A percentile compares a stretch with the other conserved stretches of the same genome.
These are phyloP conservation scores for Colletotrichum caudatum DNA, from an alignment of 2,329 filamentous ascomycete species.

Conservation along the genomic window DNA sequence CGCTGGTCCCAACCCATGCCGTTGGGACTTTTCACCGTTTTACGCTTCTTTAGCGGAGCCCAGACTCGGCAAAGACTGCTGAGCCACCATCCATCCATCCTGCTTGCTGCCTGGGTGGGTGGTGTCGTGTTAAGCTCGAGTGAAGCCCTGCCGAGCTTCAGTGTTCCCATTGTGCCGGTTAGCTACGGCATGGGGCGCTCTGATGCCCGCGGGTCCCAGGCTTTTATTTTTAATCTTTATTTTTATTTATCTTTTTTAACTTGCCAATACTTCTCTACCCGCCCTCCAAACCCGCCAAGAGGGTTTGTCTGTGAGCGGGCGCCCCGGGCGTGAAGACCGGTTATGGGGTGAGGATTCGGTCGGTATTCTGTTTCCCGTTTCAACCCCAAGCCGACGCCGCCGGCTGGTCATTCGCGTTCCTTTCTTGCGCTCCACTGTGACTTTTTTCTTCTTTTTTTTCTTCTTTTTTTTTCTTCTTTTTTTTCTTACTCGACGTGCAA, in stretches of 20 bases:
- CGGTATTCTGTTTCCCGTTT: background rate
- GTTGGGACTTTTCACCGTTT: conserved; percentile 13
- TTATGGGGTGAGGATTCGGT: background rate
- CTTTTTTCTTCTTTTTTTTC: too few species aligned
- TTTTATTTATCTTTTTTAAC: too few species aligned
- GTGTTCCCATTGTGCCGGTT: conserved; percentile 8
- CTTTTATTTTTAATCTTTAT: too few species aligned
- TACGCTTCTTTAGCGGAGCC: conserved; percentile 39
- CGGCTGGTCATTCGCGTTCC: background rate
- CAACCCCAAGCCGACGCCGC: background rate
- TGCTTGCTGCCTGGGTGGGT: background rate
- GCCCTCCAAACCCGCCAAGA: background rate
- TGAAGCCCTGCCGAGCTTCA: background rate
- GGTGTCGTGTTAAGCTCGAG: background rate
- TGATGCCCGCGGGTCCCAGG: conserved; percentile 2
- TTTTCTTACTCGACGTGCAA: background rate
- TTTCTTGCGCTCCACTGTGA: background rate
- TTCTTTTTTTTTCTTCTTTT: too few species aligned
- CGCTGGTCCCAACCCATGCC: conserved; percentile 10
- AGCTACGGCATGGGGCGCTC: conserved; percentile 8
- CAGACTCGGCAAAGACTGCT: background rate
- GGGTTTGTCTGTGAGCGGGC: background rate
- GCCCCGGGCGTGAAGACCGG: background rate
- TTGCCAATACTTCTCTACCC: background rate
- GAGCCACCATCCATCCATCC: too few species aligned